Percentiles rank a stretch among this genome's conserved stretches.
phyloP scores from a whole-genome alignment of 2,329 filamentous ascomycete genomes.

The Aspergillus tamarii region DNA sequence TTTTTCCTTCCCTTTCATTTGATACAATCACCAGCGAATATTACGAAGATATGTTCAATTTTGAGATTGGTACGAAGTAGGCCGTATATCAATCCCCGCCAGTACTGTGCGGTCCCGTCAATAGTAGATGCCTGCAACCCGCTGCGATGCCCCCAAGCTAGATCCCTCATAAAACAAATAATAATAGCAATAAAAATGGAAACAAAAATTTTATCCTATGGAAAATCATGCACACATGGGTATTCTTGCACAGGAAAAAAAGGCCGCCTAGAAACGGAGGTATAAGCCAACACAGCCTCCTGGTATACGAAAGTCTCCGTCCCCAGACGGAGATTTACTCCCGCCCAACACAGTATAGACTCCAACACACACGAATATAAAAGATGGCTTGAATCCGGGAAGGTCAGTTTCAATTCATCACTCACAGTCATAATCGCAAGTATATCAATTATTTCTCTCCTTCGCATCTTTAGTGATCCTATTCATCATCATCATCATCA shows the following conservation, averaged over 20 bases:
- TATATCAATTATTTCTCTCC: not conserved
- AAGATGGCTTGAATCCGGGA: not conserved
- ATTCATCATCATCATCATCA: too few species aligned
- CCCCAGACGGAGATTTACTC: not conserved
- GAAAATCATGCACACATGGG: not conserved
- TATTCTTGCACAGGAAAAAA: not conserved
- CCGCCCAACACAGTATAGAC: not conserved
- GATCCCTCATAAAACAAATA: not conserved
- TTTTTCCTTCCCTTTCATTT: constrained; percentile 1
- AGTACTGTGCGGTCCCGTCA: not conserved
- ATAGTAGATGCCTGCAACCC: not conserved
- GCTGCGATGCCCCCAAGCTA: not conserved
- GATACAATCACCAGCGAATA: not conserved
- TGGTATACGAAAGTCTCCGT: not conserved
- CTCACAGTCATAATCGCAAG: not conserved
- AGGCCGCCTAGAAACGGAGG: not conserved
- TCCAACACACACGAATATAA: not conserved
- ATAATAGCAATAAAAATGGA: not conserved
- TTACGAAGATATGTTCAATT: constrained; percentile 16
- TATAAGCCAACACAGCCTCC: not conserved
- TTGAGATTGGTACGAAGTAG: constrained; percentile 14
- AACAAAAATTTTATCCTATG: not conserved
- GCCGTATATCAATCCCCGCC: not conserved
- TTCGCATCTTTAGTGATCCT: too few species aligned
- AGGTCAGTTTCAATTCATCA: not conserved